Conservation (phyloP, 2,329 filamentous ascomycete species). For the Trichoderma harzianum region DNA sequence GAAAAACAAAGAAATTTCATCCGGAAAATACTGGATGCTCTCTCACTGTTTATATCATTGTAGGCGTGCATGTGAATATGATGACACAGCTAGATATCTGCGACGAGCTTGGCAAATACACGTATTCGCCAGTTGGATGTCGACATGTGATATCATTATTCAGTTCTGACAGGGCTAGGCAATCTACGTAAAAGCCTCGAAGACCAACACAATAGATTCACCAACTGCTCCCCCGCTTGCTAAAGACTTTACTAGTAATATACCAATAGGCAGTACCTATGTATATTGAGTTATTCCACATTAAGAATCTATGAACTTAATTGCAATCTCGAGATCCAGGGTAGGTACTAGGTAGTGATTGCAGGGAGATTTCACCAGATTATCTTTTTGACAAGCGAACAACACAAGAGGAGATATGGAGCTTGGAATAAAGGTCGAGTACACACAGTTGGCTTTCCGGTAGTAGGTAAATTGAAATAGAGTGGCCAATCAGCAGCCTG, state of each 20-base stretch:
- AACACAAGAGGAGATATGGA: neutral
- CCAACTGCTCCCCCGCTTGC: too few relatives aligned
- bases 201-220: neutral
- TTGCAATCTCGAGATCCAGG: neutral
- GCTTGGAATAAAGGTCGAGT: neutral
- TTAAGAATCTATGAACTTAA: neutral
- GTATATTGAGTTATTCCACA: neutral
- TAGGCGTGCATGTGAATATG: neutral
- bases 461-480: neutral
- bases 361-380: neutral
- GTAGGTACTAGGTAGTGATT: neutral
- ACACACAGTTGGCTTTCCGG: neutral
- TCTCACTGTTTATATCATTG: neutral
- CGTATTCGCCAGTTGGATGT: neutral
- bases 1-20: neutral
- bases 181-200: neutral
- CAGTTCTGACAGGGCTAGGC: neutral
- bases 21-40: neutral
- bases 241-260: neutral
- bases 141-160: neutral
- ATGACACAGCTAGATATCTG: neutral
- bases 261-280: neutral
- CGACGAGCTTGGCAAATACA: neutral
- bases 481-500: neutral
- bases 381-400: neutral